phyloP scores from a whole-genome alignment of 2,329 filamentous ascomycete genomes.

The Emericellopsis atlantica region DNA sequence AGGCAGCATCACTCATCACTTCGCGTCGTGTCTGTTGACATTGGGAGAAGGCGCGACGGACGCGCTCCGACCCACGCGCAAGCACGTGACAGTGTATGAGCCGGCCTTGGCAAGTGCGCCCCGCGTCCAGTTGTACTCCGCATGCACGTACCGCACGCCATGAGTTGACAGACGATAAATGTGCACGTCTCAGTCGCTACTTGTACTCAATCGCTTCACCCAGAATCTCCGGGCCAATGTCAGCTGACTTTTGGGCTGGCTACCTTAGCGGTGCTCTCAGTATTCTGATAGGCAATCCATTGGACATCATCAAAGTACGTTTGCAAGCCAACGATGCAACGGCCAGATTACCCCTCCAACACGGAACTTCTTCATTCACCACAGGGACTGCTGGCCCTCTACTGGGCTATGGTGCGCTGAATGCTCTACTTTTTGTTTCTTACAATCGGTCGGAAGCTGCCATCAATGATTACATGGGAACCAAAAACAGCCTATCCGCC shows the following conservation, averaged over 20 bases:
- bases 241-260: conserved; percentile 86
- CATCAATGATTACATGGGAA: conserved; percentile 29
- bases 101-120: background rate
- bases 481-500: conserved; percentile 41
- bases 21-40: background rate
- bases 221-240: conserved; percentile 37
- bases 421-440: conserved; percentile 77
- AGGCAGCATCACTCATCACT: no score
- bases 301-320: conserved; percentile 53
- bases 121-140: no score
- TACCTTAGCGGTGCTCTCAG: conserved; percentile 78
- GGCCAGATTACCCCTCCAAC: background rate
- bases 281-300: conserved; percentile 79
- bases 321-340: conserved; percentile 47
- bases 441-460: conserved; percentile 73
- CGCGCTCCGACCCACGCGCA: conserved; percentile 1
- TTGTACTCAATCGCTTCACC: no score
- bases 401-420: conserved; percentile 80
- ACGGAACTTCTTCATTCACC: conserved; percentile 17
- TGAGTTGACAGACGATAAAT: no score
- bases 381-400: conserved; percentile 73
- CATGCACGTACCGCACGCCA: no score
- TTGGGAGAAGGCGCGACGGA: conserved; percentile 1
- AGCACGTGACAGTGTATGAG: conserved; percentile 3
- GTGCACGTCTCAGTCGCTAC: no score